Percentiles rank a stretch among this genome's conserved stretches.
Evolutionary conservation across 179 eudicot species (phyloP).

Genomic region (Beta lomatogona): DNA sequence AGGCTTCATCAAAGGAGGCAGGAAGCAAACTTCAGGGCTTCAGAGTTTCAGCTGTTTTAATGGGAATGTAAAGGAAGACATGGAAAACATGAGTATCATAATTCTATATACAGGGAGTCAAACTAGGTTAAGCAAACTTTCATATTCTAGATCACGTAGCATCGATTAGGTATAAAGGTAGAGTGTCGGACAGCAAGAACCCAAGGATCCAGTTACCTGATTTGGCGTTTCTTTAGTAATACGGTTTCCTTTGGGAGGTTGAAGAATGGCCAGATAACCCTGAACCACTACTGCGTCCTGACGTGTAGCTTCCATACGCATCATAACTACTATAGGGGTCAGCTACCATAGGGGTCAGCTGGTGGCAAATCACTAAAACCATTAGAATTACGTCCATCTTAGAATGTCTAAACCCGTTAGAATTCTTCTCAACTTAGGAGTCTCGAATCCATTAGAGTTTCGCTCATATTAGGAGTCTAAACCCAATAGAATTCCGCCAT

Average conservation of each 20-base stretch:
- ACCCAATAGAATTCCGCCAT: too few species aligned
- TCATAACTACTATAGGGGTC: conserved; percentile 75
- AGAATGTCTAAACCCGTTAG: too few species aligned
- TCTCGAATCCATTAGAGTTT: too few species aligned
- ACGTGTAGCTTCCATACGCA: conserved; percentile 78
- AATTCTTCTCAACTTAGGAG: too few species aligned
- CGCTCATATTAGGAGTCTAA: too few species aligned
- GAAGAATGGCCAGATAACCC: conserved; percentile 74
- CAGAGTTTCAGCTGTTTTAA: conserved; percentile 82
- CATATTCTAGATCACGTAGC: conserved; percentile 28
- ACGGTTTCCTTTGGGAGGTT: conserved; percentile 63
- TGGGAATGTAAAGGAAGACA: conserved; percentile 78
- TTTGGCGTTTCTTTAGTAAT: conserved; percentile 49
- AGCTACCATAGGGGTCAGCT: conserved; percentile 71
- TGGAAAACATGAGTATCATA: conserved; percentile 73
- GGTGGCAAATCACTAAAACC: conserved; percentile 62
- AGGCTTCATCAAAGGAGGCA: conserved; percentile 81
- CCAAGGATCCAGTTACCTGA: conserved; percentile 58
- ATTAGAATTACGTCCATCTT: too few species aligned
- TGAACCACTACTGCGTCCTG: conserved; percentile 73
- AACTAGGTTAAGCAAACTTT: conserved; percentile 41
- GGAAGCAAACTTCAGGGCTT: conserved; percentile 93
- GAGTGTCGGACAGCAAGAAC: conserved; percentile 6
- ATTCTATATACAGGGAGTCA: conserved; percentile 43
- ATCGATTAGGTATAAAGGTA: conserved; percentile 14